These are phyloP conservation scores for Talaromyces ruber DNA, from an alignment of 495 filamentous ascomycete species.

Conservation along the genomic window DNA sequence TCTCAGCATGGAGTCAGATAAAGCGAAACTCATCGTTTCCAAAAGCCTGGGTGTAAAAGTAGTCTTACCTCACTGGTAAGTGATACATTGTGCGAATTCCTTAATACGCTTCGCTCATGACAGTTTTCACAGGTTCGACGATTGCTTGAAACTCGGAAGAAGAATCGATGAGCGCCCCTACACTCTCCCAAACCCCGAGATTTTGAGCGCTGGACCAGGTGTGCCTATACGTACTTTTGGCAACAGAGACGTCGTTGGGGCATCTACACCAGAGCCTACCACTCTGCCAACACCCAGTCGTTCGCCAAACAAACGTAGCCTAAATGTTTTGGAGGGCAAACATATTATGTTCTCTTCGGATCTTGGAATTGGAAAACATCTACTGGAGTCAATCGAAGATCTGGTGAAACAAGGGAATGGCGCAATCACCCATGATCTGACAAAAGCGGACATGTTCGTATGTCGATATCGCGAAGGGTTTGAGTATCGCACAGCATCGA, in stretches of 20 bases:
- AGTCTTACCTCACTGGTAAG: slow-evolving; percentile 90
- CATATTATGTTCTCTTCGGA: slow-evolving; percentile 54
- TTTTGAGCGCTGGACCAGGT: slow-evolving; percentile 47
- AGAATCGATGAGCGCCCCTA: slow-evolving; percentile 86
- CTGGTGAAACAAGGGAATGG: slow-evolving; percentile 66
- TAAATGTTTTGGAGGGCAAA: slow-evolving; percentile 49
- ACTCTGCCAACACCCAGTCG: slow-evolving; percentile 36
- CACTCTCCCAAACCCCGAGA: slow-evolving; percentile 76
- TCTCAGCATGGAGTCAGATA: slow-evolving; percentile 62
- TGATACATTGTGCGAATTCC: not conserved
- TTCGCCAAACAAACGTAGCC: slow-evolving; percentile 16
- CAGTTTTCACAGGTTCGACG: slow-evolving; percentile 68
- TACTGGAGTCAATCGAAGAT: slow-evolving; percentile 57
- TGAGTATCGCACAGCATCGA: slow-evolving; percentile 69
- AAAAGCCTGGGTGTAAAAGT: slow-evolving; percentile 68
- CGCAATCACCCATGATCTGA: slow-evolving; percentile 52
- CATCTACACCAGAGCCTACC: slow-evolving; percentile 56
- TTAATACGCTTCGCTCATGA: not conserved
- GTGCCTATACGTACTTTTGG: slow-evolving; percentile 44
- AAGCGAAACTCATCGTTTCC: slow-evolving; percentile 52
- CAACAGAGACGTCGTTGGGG: slow-evolving; percentile 62
- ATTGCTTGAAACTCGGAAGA: slow-evolving; percentile 84
- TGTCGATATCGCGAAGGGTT: slow-evolving; percentile 79
- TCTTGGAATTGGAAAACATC: slow-evolving; percentile 55
- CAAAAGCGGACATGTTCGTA: slow-evolving; percentile 70